These are phyloP conservation scores for Protomyces arabidopsidicola DNA, from an alignment of 1,139 yeast genomes.

Conservation along the genomic window DNA sequence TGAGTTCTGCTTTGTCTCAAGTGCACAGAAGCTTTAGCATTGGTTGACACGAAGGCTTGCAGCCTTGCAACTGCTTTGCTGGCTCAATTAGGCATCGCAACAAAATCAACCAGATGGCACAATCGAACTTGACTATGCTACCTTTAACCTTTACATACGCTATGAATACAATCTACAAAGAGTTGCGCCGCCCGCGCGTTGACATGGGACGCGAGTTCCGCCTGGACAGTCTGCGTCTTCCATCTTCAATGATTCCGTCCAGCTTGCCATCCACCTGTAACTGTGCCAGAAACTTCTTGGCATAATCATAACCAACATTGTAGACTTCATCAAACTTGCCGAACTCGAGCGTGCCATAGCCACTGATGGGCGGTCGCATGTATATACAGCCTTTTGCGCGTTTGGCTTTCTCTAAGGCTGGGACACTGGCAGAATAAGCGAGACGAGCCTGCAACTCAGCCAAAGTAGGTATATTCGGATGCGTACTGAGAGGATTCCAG, in stretches of 20 bases:
- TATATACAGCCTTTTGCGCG: constrained; percentile 81
- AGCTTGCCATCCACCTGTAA: constrained; percentile 54
- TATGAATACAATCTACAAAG: neutral
- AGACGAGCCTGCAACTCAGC: constrained; percentile 67
- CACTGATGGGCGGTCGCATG: constrained; percentile 88
- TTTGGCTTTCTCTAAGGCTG: constrained; percentile 85
- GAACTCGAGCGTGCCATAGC: constrained; percentile 86
- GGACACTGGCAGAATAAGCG: constrained; percentile 92
- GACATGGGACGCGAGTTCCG: neutral
- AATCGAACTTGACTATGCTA: too few relatives aligned
- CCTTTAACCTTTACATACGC: too few relatives aligned
- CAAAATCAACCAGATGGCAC: too few relatives aligned
- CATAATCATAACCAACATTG: constrained; percentile 69
- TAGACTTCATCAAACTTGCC: constrained; percentile 87
- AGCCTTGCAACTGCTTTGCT: too few relatives aligned
- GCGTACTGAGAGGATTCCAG: constrained; percentile 82
- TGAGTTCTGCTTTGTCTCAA: too few relatives aligned
- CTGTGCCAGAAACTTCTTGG: constrained; percentile 53
- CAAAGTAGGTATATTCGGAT: constrained; percentile 88
- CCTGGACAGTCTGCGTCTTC: neutral
- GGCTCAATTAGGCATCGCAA: too few relatives aligned
- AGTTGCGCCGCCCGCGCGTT: neutral
- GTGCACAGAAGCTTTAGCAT: too few relatives aligned
- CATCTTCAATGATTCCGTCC: constrained; percentile 5
- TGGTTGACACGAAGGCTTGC: too few relatives aligned